Base-by-base conservation (phyloP, 2,329 filamentous ascomycete species). In the Aspergillus terreus region DNA sequence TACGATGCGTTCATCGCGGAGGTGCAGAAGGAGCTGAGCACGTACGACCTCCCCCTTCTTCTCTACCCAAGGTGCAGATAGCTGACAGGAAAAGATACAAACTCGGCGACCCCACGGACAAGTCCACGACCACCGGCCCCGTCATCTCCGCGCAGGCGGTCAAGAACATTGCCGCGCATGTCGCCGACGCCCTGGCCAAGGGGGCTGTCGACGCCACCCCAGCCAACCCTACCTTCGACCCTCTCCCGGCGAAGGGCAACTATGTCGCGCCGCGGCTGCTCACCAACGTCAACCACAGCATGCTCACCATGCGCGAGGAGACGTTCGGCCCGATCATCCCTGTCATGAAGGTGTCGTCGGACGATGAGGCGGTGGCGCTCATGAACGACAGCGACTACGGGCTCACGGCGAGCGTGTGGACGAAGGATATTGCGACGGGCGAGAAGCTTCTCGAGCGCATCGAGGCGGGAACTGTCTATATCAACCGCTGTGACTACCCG, bases 341-440 rank as follows among this genome's bases (percentile, higher is more conserved):
- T 0, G 82, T 96, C 15, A 90, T 92, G 84, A 88, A 88, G 70
- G 90, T 96, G 53, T 82, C 83, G 65, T 77, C 77, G 59, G 92
- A 96, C 60, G 81, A 81, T 12, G 89, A 96, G 72, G 92, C 92
- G 1, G 74, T 96, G 53, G 72, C 78, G 57, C 73, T 92, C 48
- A 95, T 96, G 89, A 96, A 96, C 63, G 90, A 95, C 67, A 94
- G 88, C 71, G 86, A 94, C 57, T 95, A 94, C 67, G 92, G 92
- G 4, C 78, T 96, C 55, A 96, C 92, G 5, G 91, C 90, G 15
- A 95, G 90, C 64, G 91, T 96, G 62, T 96, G 91, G 92, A 95
- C 90, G 50, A 94, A 92, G 71, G 90, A 96, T 66, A 83, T 84
- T 2, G 78, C 76, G 45, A 85, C 79, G 64, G 92, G 86, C 25